Conservation (phyloP, 148 eudicot genomes). For the Cornus florida region DNA sequence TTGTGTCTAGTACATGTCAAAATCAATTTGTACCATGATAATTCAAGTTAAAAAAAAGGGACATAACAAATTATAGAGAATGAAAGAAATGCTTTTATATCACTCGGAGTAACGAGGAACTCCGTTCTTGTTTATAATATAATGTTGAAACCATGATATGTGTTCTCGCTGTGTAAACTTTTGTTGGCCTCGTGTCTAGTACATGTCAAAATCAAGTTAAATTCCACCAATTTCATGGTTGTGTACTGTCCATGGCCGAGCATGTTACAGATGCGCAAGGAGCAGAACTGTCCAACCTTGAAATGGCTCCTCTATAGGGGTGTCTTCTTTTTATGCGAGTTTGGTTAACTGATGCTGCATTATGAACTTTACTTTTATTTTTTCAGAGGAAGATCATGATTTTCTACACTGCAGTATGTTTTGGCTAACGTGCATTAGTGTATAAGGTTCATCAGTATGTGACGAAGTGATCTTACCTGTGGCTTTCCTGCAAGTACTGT, state of each 20-base stretch:
- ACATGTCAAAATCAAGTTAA: not conserved
- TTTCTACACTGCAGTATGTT: not conserved
- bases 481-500: constrained; percentile 61
- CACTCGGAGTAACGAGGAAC: not conserved
- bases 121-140: too few species aligned
- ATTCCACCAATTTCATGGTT: not conserved
- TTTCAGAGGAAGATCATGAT: not conserved
- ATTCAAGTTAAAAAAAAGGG: not conserved
- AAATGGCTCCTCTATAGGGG: not conserved
- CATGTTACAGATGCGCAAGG: constrained; percentile 6
- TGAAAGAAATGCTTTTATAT: not conserved
- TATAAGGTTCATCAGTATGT: not conserved
- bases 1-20: not conserved
- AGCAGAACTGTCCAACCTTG: not conserved
- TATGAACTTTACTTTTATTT: not conserved
- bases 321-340: not conserved
- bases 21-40: not conserved
- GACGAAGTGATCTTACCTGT: constrained; percentile 45
- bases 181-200: not conserved
- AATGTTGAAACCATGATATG: not conserved
- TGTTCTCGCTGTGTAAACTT: not conserved
- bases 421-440: not conserved
- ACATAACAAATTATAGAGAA: not conserved
- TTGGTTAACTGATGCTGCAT: not conserved
- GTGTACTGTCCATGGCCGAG: not conserved